Percentiles rank a stretch among this genome's conserved stretches.
Evolutionary conservation across 2,329 filamentous ascomycete species (phyloP).

Genomic region (Tolypocladium guangdongense): DNA sequence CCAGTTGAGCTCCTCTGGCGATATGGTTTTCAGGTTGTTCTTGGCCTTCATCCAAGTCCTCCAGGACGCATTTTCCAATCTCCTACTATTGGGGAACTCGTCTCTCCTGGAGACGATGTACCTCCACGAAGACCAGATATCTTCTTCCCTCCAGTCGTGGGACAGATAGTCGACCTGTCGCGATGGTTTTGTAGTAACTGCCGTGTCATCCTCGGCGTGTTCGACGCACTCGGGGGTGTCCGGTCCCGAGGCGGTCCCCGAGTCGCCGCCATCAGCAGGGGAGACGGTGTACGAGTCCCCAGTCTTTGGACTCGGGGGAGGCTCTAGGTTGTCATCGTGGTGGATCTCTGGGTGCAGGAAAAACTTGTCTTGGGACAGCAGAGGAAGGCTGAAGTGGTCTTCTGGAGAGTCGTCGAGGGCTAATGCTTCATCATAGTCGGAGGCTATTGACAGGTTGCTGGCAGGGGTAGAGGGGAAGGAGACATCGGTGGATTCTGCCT

Average conservation of each 20-base stretch:
- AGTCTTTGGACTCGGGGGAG: slow-evolving; percentile 37
- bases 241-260: slow-evolving; percentile 41
- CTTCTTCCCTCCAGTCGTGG: slow-evolving; percentile 87
- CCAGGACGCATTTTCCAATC: slow-evolving; percentile 95
- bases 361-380: slow-evolving; percentile 35
- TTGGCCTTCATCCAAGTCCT: slow-evolving; percentile 92
- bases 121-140: slow-evolving; percentile 96
- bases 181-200: slow-evolving; percentile 62
- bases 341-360: slow-evolving; percentile 23
- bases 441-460: slow-evolving; percentile 51
- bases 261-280: slow-evolving; percentile 40
- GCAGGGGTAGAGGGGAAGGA: slow-evolving; percentile 53
- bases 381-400: slow-evolving; percentile 35
- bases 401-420: slow-evolving; percentile 32
- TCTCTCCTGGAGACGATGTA: slow-evolving; percentile 75
- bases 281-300: slow-evolving; percentile 42
- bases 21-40: slow-evolving; percentile 75
- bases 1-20: slow-evolving; percentile 90
- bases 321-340: slow-evolving; percentile 32
- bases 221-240: slow-evolving; percentile 45
- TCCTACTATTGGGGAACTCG: slow-evolving; percentile 68
- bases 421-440: slow-evolving; percentile 40
- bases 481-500: slow-evolving; percentile 41
- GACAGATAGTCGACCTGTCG: slow-evolving; percentile 93
- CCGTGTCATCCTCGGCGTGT: slow-evolving; percentile 69